Base-by-base conservation (phyloP, 2,329 filamentous ascomycete genomes). In the Drechslera avenae region DNA sequence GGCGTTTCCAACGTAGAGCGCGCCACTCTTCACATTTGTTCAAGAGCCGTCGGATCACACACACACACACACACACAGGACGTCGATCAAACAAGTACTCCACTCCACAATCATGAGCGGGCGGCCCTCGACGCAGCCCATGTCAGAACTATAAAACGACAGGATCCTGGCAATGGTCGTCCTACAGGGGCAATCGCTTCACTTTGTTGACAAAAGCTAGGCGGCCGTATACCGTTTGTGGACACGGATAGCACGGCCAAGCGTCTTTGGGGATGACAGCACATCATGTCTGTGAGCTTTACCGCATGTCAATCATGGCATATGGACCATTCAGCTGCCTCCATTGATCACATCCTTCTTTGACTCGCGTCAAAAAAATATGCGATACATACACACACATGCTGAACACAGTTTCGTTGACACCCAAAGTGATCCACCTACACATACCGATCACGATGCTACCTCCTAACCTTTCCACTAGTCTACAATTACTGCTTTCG, bases 401-500 rank as follows among this genome's bases (percentile, higher is more conserved):
- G 12, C 26, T 21, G 36, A 23, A 34, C 10, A 14, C 30, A 30
- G 39, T 46, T 46, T 35, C 41, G 23, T 21, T 33, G 43, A 36
- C 42, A 46, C 21, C 34, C 30, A 46, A 46, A 31, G 18, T 30
- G 31, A 35, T 35, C 31, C 35, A 53, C 50, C 28, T 33, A 41
- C 36, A 39, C 14, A 30, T 16, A 33, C 16, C 28, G 43, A 17
- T 21, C 26, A 43, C 17, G 30, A 26, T 9, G 31, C 34, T 43
- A 35, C 43, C 30, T 19, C 30, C 37, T 32, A 56, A 50, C 39
- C 33, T 46, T 39, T 46, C 37, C 32, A 39, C 30, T 36, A 40
- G 46, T 41, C 26, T 45, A 32, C 33, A 23, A 19, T 50, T 54
- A 39, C 50, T 40, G 30, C 8, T 54, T 54, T 23, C 13, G 43